Percentiles rank a stretch among this genome's conserved stretches.
phyloP scores from a whole-genome alignment of 768 basidiomycete genomes.

The Phaeotremella skinneri region DNA sequence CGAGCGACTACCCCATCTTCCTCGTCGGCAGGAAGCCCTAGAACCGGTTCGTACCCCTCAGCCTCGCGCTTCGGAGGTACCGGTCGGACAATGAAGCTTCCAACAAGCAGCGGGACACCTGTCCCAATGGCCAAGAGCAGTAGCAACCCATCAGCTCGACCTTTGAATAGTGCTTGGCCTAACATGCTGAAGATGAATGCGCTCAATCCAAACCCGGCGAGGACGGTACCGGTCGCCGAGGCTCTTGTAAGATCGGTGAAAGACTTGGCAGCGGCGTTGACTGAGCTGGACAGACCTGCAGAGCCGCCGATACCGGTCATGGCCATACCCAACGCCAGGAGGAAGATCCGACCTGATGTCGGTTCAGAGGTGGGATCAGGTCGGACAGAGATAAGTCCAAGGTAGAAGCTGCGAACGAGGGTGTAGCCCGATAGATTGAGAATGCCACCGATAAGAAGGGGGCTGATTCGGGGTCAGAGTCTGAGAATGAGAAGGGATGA shows the following conservation, averaged over 20 bases:
- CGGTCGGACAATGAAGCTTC: conserved; percentile 67
- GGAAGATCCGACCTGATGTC: conserved; percentile 50
- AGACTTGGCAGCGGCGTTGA: conserved; percentile 79
- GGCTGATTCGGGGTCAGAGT: conserved; percentile 49
- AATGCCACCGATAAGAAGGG: conserved; percentile 62
- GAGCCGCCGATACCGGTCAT: conserved; percentile 76
- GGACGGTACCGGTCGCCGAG: conserved; percentile 69
- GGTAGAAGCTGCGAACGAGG: conserved; percentile 68
- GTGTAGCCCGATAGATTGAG: conserved; percentile 69
- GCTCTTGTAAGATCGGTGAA: conserved; percentile 72
- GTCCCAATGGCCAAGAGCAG: conserved; percentile 75
- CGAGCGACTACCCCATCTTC: conserved; percentile 4
- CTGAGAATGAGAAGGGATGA: background rate
- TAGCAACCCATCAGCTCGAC: conserved; percentile 74
- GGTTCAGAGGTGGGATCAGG: conserved; percentile 31
- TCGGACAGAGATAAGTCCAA: conserved; percentile 55
- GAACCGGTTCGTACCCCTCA: conserved; percentile 22
- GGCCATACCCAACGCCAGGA: conserved; percentile 65
- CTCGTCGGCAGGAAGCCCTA: background rate
- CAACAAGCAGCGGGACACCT: conserved; percentile 73
- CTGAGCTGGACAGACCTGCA: conserved; percentile 64
- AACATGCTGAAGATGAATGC: conserved; percentile 84
- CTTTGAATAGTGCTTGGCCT: conserved; percentile 68
- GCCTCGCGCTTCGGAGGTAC: conserved; percentile 56
- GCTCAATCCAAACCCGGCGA: conserved; percentile 85